phyloP scores from a whole-genome alignment of 768 basidiomycete species.

The Saitozyma sp. region DNA sequence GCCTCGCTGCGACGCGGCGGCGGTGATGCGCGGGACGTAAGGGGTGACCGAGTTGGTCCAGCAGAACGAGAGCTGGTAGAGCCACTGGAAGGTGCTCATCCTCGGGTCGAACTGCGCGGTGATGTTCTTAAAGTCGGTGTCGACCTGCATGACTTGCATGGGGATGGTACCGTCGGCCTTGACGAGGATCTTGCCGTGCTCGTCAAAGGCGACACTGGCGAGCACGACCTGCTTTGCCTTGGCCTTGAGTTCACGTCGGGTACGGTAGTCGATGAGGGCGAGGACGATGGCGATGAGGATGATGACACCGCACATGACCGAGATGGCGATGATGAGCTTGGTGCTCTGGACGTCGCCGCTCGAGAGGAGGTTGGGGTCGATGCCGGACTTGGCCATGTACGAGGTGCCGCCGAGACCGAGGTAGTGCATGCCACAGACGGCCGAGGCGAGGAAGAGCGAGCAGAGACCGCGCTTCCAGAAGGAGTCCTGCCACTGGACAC shows the following conservation, averaged over 20 bases:
- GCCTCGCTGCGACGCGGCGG: background rate
- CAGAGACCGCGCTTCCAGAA: conserved; percentile 44
- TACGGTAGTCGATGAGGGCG: conserved; percentile 38
- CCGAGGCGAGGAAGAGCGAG: background rate
- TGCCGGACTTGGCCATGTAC: conserved; percentile 31
- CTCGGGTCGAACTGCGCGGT: conserved; percentile 49
- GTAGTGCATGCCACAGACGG: conserved; percentile 52
- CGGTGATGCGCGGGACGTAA: conserved; percentile 45
- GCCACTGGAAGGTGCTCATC: conserved; percentile 53
- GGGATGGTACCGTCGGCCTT: conserved; percentile 52
- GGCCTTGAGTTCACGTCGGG: conserved; percentile 30
- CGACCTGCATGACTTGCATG: conserved; percentile 51
- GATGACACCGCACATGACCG: conserved; percentile 52
- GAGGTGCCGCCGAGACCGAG: conserved; percentile 52
- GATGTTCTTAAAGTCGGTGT: conserved; percentile 44
- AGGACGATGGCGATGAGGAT: conserved; percentile 44
- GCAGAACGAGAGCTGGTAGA: conserved; percentile 52
- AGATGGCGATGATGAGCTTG: conserved; percentile 50
- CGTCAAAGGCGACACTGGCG: conserved; percentile 51
- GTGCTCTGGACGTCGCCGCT: conserved; percentile 36
- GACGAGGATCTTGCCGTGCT: conserved; percentile 50
- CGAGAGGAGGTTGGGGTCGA: conserved; percentile 20
- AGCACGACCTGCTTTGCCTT: conserved; percentile 50
- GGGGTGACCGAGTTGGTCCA: conserved; percentile 48
- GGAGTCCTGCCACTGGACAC: conserved; percentile 51